Base-by-base conservation (phyloP, 768 basidiomycete species). In the Trametes gibbosa region DNA sequence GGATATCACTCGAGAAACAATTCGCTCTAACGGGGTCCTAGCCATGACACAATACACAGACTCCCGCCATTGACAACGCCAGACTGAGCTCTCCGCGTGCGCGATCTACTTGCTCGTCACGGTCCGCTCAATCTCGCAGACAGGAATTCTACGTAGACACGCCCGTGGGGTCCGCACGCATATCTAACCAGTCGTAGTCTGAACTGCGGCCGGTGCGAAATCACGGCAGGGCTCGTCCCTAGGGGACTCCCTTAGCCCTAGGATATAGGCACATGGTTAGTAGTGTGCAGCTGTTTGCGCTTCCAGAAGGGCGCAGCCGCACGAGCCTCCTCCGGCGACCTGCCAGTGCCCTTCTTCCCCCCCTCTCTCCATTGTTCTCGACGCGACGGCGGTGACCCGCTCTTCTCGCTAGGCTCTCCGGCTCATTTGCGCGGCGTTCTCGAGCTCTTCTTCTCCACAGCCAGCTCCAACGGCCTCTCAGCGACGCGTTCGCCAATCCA, bases 191-290 rank as follows among this genome's bases (percentile, higher is more conserved):
- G 59, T 19, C 42, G 48, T 51, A 23, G 29, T 13, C 46, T 41
- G 25, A 48, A 54, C 53, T 60, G 52, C 59, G 59, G 32, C 59
- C 53, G 59, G 48, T 60, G 59, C 59, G 59, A 60, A 60, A 42
- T 27, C 24, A 27, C 48, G 53, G 53, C 59, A 54, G 40, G 40
- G 50, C 8, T 37, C 27, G 47, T 55, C 29, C 53, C 59, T 54
- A 47, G 23, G 39, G 21, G 21, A 47, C 37, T n/a, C 32, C 35
- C 29, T 16, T 40, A 14, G 39, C 53, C 48, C 59, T 29, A 53
- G 48, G 41, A 21, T 41, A 37, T 37, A 50, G 41, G 53, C 47
- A 43, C 52, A 54, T 50, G 53, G 40, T 50, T 49, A 37, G 47
- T 16, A 54, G 54, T 55, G 59, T 56, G 59, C 49, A 37, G 35